These are phyloP conservation scores for Aspergillus sergii DNA, from an alignment of 2,329 filamentous ascomycete species.

Conservation along the genomic window DNA sequence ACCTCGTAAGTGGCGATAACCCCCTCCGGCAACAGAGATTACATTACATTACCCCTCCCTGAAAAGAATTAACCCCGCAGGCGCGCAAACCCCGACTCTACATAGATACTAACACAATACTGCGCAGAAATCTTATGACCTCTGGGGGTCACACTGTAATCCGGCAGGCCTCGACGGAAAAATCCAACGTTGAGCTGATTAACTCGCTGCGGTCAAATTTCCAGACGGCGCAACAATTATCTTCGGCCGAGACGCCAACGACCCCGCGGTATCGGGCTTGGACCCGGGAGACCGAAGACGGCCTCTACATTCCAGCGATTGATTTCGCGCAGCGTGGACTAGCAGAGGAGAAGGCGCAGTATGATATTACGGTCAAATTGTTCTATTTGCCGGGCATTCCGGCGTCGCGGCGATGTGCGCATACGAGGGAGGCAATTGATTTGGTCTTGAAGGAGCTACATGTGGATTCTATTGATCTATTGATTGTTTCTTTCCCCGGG, in stretches of 20 bases:
- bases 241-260: constrained; percentile 28
- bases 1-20: constrained; percentile 67
- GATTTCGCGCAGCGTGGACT: constrained; percentile 72
- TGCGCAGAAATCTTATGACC: constrained; percentile 75
- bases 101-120: constrained; percentile 5
- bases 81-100: constrained; percentile 3
- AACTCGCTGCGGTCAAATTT: constrained; percentile 87
- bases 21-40: background rate
- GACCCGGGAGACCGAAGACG: constrained; percentile 65
- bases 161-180: constrained; percentile 72
- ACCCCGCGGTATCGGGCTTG: constrained; percentile 54
- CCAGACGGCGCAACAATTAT: constrained; percentile 67
- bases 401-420: constrained; percentile 63
- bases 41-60: background rate
- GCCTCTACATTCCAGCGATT: constrained; percentile 76
- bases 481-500: constrained; percentile 91
- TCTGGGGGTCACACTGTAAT: constrained; percentile 80
- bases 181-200: constrained; percentile 91
- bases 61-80: background rate
- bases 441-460: constrained; percentile 80
- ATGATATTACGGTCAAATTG: constrained; percentile 93
- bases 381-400: constrained; percentile 82
- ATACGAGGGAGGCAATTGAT: constrained; percentile 76
- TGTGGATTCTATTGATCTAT: constrained; percentile 75
- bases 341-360: constrained; percentile 77